Conservation (phyloP, 2,329 filamentous ascomycete species). For the Endothia cerciana region DNA sequence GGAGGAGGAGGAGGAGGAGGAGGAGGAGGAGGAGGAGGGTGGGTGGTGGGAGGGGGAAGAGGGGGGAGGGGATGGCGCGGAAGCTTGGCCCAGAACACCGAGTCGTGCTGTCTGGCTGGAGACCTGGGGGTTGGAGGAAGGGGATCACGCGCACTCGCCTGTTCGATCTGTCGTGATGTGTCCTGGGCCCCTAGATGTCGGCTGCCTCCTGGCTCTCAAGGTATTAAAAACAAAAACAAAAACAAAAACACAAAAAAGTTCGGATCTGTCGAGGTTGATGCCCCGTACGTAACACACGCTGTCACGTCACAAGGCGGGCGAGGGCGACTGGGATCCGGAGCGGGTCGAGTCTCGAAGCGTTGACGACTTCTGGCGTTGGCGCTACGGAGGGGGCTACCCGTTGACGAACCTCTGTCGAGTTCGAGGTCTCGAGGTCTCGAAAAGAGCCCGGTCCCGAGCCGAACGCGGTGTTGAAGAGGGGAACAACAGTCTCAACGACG, state of each 20-base stretch:
- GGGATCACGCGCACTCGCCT: not conserved
- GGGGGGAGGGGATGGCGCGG: not conserved
- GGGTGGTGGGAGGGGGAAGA: not conserved
- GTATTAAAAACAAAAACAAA: not conserved
- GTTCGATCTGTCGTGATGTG: not conserved
- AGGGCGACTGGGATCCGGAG: slow-evolving; percentile 12
- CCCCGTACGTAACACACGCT: not conserved
- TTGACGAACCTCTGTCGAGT: too few species aligned
- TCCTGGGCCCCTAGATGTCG: not conserved
- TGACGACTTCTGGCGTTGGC: not conserved
- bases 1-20: too few species aligned
- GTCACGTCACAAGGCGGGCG: not conserved
- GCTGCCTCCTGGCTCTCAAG: too few species aligned
- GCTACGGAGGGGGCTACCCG: not conserved
- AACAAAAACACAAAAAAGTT: not conserved
- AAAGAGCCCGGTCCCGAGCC: too few species aligned
- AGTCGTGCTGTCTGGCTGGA: not conserved
- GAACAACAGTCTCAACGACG: too few species aligned
- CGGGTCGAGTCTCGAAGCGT: not conserved
- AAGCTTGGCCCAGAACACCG: not conserved
- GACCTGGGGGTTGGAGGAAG: not conserved
- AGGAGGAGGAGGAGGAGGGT: too few species aligned
- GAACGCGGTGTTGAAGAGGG: too few species aligned
- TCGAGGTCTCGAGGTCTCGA: too few species aligned
- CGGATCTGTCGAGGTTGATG: not conserved